phyloP scores from a whole-genome alignment of 345 rosid species.

The Eucalyptus polybractea region DNA sequence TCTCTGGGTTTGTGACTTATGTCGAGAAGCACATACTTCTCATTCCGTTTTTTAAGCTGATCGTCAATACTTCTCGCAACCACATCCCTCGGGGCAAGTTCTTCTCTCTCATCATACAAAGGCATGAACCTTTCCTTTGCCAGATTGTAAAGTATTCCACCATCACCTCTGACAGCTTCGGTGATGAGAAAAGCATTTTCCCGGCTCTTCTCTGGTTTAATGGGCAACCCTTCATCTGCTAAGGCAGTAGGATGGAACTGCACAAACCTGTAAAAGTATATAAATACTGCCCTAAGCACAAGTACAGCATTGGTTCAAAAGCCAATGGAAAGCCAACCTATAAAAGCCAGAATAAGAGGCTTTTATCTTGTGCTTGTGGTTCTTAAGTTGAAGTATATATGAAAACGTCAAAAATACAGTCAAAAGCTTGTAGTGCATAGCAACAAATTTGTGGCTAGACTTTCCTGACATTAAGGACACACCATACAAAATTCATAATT shows the following conservation, averaged over 20 bases:
- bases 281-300: background rate
- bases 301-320: background rate
- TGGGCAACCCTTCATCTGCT: slow-evolving; percentile 93
- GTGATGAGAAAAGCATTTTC: slow-evolving; percentile 90
- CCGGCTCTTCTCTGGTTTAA: slow-evolving; percentile 42
- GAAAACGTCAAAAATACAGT: background rate
- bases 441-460: background rate
- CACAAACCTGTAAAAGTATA: slow-evolving; percentile 50
- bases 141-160: slow-evolving; percentile 81
- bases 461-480: background rate
- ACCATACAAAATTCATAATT: background rate
- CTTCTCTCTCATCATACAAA: slow-evolving; percentile 73
- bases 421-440: background rate
- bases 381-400: background rate
- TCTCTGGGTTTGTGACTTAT: slow-evolving; percentile 82
- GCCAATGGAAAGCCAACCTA: background rate
- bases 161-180: slow-evolving; percentile 90
- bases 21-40: slow-evolving; percentile 78
- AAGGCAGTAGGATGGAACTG: slow-evolving; percentile 98
- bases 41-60: slow-evolving; percentile 68
- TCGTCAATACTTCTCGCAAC: slow-evolving; percentile 96
- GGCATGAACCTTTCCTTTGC: slow-evolving; percentile 89
- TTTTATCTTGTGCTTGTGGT: background rate
- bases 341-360: background rate
- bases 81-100: slow-evolving; percentile 97